A percentile compares a stretch with the other conserved stretches of the same genome.
Evolutionary conservation across 2,329 filamentous ascomycete species (phyloP).

Genomic region (Fusarium poae): DNA sequence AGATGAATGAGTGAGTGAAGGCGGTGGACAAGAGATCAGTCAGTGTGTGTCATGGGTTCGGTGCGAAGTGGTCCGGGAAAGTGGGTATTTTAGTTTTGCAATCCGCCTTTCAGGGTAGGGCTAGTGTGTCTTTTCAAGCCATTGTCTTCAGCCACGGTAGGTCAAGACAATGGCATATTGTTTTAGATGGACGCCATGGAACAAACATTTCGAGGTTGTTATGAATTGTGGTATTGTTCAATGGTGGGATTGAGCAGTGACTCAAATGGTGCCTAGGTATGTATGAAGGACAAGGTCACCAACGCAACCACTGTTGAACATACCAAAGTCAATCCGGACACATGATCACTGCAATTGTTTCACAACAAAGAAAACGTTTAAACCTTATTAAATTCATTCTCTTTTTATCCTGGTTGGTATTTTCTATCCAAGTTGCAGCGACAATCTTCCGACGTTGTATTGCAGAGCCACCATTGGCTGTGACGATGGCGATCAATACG

Average conservation of each 20-base stretch:
- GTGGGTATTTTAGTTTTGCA: slow-evolving; percentile 29
- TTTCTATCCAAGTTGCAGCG: not conserved
- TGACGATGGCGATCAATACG: not conserved
- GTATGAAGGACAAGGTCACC: not conserved
- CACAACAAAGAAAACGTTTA: rapidly evolving
- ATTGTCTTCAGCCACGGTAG: slow-evolving; percentile 14
- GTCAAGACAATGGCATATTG: not conserved
- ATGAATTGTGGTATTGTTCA: not conserved
- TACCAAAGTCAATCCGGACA: not conserved
- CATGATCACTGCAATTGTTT: not conserved
- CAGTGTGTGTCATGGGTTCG: slow-evolving; percentile 14
- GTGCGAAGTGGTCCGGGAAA: slow-evolving; percentile 19
- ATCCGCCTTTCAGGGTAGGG: slow-evolving; percentile 20
- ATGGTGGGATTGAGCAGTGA: not conserved
- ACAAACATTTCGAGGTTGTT: not conserved
- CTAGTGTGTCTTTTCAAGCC: slow-evolving; percentile 12
- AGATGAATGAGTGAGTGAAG: slow-evolving; percentile 5
- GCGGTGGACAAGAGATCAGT: slow-evolving; percentile 12
- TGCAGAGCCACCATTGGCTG: slow-evolving; percentile 8
- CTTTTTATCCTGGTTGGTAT: not conserved
- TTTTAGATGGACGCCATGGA: not conserved
- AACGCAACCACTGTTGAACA: too few relatives aligned
- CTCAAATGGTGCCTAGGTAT: not conserved
- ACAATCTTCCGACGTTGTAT: not conserved
- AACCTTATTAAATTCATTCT: not conserved